Evolutionary conservation across 495 filamentous ascomycete species (phyloP).

Genomic region (Platismatia glauca): DNA sequence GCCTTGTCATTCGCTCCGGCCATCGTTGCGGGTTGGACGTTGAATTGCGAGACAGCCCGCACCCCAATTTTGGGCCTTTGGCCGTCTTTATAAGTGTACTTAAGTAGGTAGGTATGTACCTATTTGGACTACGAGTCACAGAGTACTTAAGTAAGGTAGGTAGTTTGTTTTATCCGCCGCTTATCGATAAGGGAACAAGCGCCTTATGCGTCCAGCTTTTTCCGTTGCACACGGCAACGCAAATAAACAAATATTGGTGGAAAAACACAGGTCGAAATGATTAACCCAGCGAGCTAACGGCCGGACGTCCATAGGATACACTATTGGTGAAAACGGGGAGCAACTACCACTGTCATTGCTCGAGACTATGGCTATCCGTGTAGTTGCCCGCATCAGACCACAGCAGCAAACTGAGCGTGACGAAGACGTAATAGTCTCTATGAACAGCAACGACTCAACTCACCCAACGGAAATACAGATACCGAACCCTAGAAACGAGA

Average conservation of each 20-base stretch:
- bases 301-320: neutral
- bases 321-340: neutral
- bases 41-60: too few species aligned
- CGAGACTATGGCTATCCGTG: constrained; percentile 42
- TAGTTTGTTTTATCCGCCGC: too few species aligned
- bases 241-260: too few species aligned
- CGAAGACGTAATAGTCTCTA: constrained; percentile 70
- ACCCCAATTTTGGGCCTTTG: too few species aligned
- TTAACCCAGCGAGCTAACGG: neutral
- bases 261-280: neutral
- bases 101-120: too few species aligned
- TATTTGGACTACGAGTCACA: too few species aligned
- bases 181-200: too few species aligned
- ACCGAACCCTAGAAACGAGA: constrained; percentile 87
- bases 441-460: constrained; percentile 34
- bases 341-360: neutral
- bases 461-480: constrained; percentile 74
- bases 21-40: constrained; percentile 45
- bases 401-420: constrained; percentile 74
- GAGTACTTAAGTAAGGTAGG: too few species aligned
- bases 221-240: too few species aligned
- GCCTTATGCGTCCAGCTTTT: too few species aligned
- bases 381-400: constrained; percentile 83
- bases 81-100: too few species aligned
- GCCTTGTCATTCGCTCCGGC: constrained; percentile 83